Conservation (phyloP, 2,329 filamentous ascomycete genomes). For the Fonsecaea monophora region DNA sequence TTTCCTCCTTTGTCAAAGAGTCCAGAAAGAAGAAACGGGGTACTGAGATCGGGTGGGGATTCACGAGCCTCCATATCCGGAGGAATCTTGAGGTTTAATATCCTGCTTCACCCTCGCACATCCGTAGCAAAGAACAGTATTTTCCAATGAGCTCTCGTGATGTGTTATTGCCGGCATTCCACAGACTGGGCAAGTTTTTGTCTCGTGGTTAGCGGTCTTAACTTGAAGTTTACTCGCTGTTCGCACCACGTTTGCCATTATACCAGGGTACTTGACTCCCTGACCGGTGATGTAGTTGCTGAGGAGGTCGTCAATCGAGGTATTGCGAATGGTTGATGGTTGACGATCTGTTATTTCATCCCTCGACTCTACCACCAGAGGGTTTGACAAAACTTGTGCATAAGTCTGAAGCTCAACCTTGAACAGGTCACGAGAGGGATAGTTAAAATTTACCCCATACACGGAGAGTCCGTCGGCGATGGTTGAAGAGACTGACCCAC, state of each 20-base stretch:
- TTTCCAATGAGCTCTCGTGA: neutral
- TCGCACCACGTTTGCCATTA: slow-evolving; percentile 93
- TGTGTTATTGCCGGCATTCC: slow-evolving; percentile 15
- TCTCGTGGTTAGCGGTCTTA: slow-evolving; percentile 53
- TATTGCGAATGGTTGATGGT: slow-evolving; percentile 64
- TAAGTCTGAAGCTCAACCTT: slow-evolving; percentile 79
- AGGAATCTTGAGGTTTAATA: slow-evolving; percentile 23
- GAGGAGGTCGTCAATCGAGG: slow-evolving; percentile 92
- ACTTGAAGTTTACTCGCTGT: slow-evolving; percentile 80
- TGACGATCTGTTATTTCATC: slow-evolving; percentile 29
- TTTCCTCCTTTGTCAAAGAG: slow-evolving; percentile 2
- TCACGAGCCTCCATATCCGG: neutral
- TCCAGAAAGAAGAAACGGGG: neutral
- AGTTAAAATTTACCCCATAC: slow-evolving; percentile 69
- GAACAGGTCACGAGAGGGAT: slow-evolving; percentile 83
- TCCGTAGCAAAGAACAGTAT: slow-evolving; percentile 48
- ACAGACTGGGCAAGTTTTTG: slow-evolving; percentile 70
- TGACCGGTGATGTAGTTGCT: slow-evolving; percentile 84
- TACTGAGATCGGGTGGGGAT: neutral
- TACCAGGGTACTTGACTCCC: slow-evolving; percentile 83
- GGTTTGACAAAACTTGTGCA: slow-evolving; percentile 52
- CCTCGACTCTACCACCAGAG: slow-evolving; percentile 30
- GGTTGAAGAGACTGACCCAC: slow-evolving; percentile 81
- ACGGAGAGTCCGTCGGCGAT: slow-evolving; percentile 75
- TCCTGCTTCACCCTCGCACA: slow-evolving; percentile 50